A percentile compares a stretch with the other conserved stretches of the same genome.
These are phyloP conservation scores for Syncephalastrum sp. DNA, from an alignment of 371 early-diverging fungal species.

Conservation along the genomic window DNA sequence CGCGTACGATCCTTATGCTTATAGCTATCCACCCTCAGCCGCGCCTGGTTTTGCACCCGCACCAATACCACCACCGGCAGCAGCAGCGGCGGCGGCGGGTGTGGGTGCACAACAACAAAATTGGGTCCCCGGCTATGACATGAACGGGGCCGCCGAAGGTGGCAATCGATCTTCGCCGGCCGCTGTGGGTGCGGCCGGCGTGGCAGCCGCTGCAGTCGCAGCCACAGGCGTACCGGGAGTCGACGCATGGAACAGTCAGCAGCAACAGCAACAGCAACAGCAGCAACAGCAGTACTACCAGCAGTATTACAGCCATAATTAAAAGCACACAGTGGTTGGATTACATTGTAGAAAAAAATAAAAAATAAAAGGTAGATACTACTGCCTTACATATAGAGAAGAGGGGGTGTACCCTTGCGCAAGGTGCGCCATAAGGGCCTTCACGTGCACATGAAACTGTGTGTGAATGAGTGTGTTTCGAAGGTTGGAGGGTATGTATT, in stretches of 20 bases:
- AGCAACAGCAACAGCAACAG: constrained; percentile 11
- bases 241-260: constrained; percentile 10
- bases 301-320: constrained; percentile 22
- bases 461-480: too few relatives aligned
- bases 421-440: too few relatives aligned
- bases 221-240: constrained; percentile 15
- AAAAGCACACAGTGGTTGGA: neutral
- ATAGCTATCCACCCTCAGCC: constrained; percentile 6
- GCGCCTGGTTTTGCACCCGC: constrained; percentile 2
- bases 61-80: neutral
- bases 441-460: too few relatives aligned
- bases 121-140: constrained; percentile 16
- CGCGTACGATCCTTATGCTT: constrained; percentile 19
- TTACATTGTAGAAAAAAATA: neutral
- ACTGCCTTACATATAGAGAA: too few relatives aligned
- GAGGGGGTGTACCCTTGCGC: too few relatives aligned
- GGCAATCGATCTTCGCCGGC: constrained; percentile 14
- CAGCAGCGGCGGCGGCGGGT: constrained; percentile 2
- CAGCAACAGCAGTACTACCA: constrained; percentile 26
- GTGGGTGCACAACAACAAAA: constrained; percentile 6
- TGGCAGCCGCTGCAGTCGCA: constrained; percentile 9
- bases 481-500: too few relatives aligned
- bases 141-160: constrained; percentile 8
- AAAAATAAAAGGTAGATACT: too few relatives aligned
- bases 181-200: constrained; percentile 7